These are phyloP conservation scores for Coleophoma eucalyptorum DNA, from an alignment of 2,329 filamentous ascomycete genomes.

Conservation along the genomic window DNA sequence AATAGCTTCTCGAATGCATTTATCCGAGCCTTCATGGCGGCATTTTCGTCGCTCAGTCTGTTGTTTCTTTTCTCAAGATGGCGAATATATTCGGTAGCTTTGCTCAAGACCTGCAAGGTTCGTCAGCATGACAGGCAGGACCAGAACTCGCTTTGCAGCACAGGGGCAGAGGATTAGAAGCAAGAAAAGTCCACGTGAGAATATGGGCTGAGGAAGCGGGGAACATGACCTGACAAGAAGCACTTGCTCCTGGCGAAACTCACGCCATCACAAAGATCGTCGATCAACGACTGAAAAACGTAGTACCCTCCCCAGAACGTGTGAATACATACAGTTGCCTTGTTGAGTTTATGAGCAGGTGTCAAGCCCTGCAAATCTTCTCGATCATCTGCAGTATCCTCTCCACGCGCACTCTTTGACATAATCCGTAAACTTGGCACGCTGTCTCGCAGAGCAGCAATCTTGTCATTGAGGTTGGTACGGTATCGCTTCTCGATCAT, in stretches of 20 bases:
- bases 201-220: too few species aligned
- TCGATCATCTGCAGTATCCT: conserved; percentile 68
- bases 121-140: too few species aligned
- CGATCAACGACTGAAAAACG: too few species aligned
- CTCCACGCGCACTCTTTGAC: conserved; percentile 66
- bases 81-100: conserved; percentile 93
- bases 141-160: too few species aligned
- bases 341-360: conserved; percentile 92
- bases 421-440: conserved; percentile 87
- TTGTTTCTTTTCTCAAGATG: conserved; percentile 91
- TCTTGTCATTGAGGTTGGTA: conserved; percentile 96
- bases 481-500: conserved; percentile 98
- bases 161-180: too few species aligned
- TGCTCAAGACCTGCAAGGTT: conserved; percentile 60
- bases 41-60: conserved; percentile 77
- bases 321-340: conserved; percentile 67
- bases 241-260: too few species aligned
- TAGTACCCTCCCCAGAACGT: background rate
- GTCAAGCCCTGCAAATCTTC: conserved; percentile 80
- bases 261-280: too few species aligned
- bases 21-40: conserved; percentile 71
- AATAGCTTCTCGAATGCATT: conserved; percentile 76
- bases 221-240: too few species aligned
- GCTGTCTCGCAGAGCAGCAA: conserved; percentile 84
- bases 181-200: too few species aligned